Conservation (phyloP, 2,329 filamentous ascomycete genomes). For the Rosellinia necatrix region DNA sequence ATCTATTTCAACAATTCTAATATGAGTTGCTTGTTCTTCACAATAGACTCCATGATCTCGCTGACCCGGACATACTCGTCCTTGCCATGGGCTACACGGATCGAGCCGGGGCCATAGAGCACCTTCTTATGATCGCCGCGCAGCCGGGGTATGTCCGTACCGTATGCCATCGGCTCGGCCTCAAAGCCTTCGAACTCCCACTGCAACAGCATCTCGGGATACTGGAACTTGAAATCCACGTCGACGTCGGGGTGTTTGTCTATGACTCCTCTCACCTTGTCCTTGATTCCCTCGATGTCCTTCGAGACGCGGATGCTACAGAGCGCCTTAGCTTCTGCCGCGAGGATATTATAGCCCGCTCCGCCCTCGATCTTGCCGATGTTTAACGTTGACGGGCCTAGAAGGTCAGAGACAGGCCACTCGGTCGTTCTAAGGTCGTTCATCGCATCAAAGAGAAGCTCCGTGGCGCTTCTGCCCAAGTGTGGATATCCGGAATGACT, state of each 20-base stretch:
- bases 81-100: slow-evolving; percentile 45
- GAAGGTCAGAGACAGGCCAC: slow-evolving; percentile 43
- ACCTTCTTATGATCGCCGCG: slow-evolving; percentile 42
- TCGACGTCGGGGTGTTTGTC: slow-evolving; percentile 41
- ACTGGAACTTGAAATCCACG: slow-evolving; percentile 44
- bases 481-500: slow-evolving; percentile 46
- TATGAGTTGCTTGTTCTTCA: slow-evolving; percentile 42
- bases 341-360: slow-evolving; percentile 46
- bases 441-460: slow-evolving; percentile 40
- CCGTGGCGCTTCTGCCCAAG: slow-evolving; percentile 42
- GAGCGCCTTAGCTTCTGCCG: slow-evolving; percentile 44
- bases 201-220: slow-evolving; percentile 45
- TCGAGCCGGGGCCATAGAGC: slow-evolving; percentile 47
- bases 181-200: slow-evolving; percentile 47
- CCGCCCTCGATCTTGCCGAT: slow-evolving; percentile 46
- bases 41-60: slow-evolving; percentile 46
- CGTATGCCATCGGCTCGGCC: slow-evolving; percentile 44
- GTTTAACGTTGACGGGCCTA: slow-evolving; percentile 47
- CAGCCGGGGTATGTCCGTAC: slow-evolving; percentile 46
- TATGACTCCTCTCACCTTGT: slow-evolving; percentile 40
- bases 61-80: slow-evolving; percentile 43
- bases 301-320: slow-evolving; percentile 46
- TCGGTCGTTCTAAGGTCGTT: slow-evolving; percentile 39
- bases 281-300: slow-evolving; percentile 42
- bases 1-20: slow-evolving; percentile 26